Percentiles rank a stretch among this genome's conserved stretches.
Conservation (phyloP, 441 rosid species). For the Rhodomyrtus psidioides region DNA sequence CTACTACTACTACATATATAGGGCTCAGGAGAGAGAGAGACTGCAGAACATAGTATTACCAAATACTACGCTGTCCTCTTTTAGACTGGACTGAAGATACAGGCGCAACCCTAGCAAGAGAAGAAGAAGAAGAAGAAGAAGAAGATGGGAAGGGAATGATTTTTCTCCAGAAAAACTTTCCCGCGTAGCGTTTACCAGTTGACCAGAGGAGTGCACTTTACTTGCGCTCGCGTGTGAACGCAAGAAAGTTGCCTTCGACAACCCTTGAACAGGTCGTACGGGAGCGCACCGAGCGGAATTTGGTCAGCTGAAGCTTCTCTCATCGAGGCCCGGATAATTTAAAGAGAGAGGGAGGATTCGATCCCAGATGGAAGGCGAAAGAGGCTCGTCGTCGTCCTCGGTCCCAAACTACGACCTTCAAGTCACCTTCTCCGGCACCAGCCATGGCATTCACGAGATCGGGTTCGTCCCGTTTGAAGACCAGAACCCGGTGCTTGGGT, state of each 20-base stretch:
- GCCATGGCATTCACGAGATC: slow-evolving; percentile 50
- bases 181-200: slow-evolving; percentile 15
- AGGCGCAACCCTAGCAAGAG: background rate
- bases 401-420: slow-evolving; percentile 11
- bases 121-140: background rate
- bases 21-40: background rate
- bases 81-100: background rate
- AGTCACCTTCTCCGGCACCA: background rate
- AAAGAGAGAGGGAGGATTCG: background rate
- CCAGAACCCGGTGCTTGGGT: slow-evolving; percentile 52
- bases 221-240: slow-evolving; percentile 3
- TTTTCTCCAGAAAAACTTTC: slow-evolving; percentile 14
- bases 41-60: background rate
- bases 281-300: background rate
- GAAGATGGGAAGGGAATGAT: slow-evolving; percentile 10
- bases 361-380: slow-evolving; percentile 35
- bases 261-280: background rate
- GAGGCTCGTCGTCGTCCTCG: slow-evolving; percentile 8
- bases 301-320: background rate
- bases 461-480: slow-evolving; percentile 74
- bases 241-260: background rate
- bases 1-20: background rate
- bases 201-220: slow-evolving; percentile 12
- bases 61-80: background rate
- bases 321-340: background rate